Percentiles rank a stretch among this genome's conserved stretches.
These are phyloP conservation scores for Didymella keratinophila DNA, from an alignment of 2,329 filamentous ascomycete species.

Conservation along the genomic window DNA sequence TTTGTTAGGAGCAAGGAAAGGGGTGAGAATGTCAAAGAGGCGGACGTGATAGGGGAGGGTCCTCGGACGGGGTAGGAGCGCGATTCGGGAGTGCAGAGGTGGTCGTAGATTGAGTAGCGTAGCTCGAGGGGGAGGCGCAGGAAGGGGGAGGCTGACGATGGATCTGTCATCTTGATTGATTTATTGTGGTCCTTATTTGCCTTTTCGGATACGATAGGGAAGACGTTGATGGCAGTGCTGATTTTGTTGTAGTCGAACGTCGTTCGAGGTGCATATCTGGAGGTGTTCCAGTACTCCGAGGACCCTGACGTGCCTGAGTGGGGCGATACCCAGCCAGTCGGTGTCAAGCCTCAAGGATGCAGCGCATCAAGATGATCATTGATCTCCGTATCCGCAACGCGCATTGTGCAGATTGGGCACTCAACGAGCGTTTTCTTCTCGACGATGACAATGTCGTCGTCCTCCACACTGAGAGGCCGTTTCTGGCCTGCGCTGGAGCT, in stretches of 20 bases:
- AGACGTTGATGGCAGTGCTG: neutral
- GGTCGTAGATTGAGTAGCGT: slow-evolving; percentile 28
- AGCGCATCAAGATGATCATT: slow-evolving; percentile 52
- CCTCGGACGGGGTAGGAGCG: slow-evolving; percentile 27
- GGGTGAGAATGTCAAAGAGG: neutral
- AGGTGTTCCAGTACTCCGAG: neutral
- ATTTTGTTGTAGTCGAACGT: neutral
- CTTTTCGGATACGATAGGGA: neutral
- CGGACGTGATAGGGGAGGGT: slow-evolving; percentile 22
- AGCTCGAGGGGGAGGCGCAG: slow-evolving; percentile 25
- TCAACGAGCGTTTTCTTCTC: slow-evolving; percentile 38
- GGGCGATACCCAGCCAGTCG: neutral
- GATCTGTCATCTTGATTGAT: neutral
- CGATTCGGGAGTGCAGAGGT: slow-evolving; percentile 14
- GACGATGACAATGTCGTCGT: slow-evolving; percentile 22
- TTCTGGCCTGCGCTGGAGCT: slow-evolving; percentile 29
- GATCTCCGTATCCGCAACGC: slow-evolving; percentile 44
- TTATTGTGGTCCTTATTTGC: neutral
- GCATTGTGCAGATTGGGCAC: slow-evolving; percentile 52
- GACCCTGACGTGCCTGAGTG: neutral
- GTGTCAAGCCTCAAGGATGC: slow-evolving; percentile 29
- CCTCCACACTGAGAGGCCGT: slow-evolving; percentile 21
- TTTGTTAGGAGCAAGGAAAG: slow-evolving; percentile 1
- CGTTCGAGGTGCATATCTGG: neutral
- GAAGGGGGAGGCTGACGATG: slow-evolving; percentile 1